phyloP scores from a whole-genome alignment of 805 yeast genomes.

The Yamadazyma laniorum region DNA sequence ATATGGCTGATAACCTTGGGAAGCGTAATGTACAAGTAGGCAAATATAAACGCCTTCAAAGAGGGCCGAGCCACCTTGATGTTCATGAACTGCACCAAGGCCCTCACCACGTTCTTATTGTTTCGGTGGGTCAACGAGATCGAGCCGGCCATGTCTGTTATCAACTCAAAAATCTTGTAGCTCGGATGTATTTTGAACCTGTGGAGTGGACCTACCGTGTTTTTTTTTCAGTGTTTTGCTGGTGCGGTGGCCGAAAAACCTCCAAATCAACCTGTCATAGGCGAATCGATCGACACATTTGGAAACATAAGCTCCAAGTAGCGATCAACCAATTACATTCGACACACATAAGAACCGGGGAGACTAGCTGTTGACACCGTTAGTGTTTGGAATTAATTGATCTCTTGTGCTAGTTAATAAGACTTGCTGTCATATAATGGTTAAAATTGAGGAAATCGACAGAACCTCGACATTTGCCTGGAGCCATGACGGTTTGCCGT shows the following conservation, averaged over 20 bases:
- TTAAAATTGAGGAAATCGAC: constrained; percentile 77
- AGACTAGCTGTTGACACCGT: too few species aligned
- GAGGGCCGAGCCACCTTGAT: constrained; percentile 25
- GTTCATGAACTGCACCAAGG: constrained; percentile 7
- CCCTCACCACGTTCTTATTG: constrained; percentile 2
- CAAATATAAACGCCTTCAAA: constrained; percentile 30
- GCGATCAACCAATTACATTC: too few species aligned
- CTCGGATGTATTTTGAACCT: background rate
- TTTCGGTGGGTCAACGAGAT: constrained; percentile 6
- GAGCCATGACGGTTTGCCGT: constrained; percentile 76
- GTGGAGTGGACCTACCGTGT: background rate
- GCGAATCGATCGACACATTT: background rate
- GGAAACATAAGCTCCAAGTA: too few species aligned
- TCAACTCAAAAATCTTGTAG: too few species aligned
- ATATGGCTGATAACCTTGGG: constrained; percentile 26
- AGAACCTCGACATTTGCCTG: constrained; percentile 95
- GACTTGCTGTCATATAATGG: too few species aligned
- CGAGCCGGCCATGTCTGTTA: background rate
- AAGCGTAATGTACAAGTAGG: constrained; percentile 33
- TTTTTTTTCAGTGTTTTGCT: too few species aligned
- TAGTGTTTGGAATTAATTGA: too few species aligned
- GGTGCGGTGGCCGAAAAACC: constrained; percentile 1
- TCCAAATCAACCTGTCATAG: background rate
- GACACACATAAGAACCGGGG: too few species aligned
- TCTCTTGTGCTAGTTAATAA: too few species aligned